These are phyloP conservation scores for Emmonsiellopsis sp. DNA, from an alignment of 2,329 filamentous ascomycete species.

Conservation along the genomic window DNA sequence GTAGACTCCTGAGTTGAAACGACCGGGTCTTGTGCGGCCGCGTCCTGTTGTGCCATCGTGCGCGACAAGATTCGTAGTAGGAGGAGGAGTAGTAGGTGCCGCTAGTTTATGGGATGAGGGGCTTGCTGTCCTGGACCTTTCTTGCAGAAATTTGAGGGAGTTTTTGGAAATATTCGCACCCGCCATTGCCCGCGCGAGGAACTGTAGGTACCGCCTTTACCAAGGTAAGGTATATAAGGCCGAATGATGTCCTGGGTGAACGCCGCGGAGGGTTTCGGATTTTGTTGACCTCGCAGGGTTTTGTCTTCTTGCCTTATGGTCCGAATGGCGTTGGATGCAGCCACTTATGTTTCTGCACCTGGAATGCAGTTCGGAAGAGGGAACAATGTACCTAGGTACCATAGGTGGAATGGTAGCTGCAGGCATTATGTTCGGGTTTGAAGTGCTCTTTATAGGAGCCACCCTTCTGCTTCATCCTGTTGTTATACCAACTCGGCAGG, in stretches of 20 bases:
- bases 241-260: not conserved
- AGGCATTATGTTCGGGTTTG: no score
- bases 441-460: no score
- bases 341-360: no score
- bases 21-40: not conserved
- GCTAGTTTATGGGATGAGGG: not conserved
- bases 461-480: no score
- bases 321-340: no score
- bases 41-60: not conserved
- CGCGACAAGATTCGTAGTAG: not conserved
- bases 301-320: not conserved
- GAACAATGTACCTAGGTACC: no score
- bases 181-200: not conserved
- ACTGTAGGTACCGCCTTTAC: not conserved
- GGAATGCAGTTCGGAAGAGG: no score
- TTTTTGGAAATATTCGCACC: not conserved
- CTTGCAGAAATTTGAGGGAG: not conserved
- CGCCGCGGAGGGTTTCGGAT: not conserved
- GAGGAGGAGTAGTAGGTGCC: not conserved
- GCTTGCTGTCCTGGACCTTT: not conserved
- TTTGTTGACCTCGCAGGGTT: not conserved
- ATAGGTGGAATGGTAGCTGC: no score
- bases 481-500: no score
- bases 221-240: not conserved
- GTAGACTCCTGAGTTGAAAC: not conserved